Evolutionary conservation across 2,329 filamentous ascomycete genomes (phyloP).

Genomic region (Hypocreales sp.): DNA sequence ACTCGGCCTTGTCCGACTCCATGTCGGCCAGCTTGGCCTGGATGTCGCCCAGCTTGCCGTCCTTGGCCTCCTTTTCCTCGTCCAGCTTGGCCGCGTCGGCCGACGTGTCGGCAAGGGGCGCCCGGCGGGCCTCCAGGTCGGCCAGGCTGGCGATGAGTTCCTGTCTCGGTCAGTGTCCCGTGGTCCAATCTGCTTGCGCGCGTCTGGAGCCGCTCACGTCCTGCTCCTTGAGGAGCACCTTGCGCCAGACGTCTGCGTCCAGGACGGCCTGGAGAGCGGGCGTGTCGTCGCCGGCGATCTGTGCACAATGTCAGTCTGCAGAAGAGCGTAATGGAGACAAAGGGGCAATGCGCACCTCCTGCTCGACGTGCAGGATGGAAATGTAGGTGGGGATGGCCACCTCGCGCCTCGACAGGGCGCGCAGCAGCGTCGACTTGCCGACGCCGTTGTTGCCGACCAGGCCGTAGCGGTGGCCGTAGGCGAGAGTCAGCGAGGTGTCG

Average conservation of each 20-base stretch:
- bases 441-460: constrained; percentile 99
- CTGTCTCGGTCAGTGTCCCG: too few species aligned
- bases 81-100: constrained; percentile 76
- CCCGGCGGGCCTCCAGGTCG: constrained; percentile 61
- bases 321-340: too few species aligned
- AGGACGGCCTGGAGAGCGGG: constrained; percentile 87
- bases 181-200: too few species aligned
- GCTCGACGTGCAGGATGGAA: constrained; percentile 96
- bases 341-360: too few species aligned
- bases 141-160: constrained; percentile 67
- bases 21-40: constrained; percentile 89
- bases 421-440: constrained; percentile 86
- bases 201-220: constrained; percentile 53
- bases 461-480: constrained; percentile 90
- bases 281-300: constrained; percentile 92
- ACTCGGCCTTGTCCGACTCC: constrained; percentile 97
- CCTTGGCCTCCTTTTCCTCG: constrained; percentile 74
- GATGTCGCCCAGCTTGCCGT: constrained; percentile 80
- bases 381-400: constrained; percentile 92
- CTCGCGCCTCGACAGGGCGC: constrained; percentile 84
- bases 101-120: constrained; percentile 78
- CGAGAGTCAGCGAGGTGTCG: constrained; percentile 78
- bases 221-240: constrained; percentile 83
- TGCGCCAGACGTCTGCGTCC: constrained; percentile 96
- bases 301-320: constrained; percentile 1